Percentiles rank a stretch among this genome's conserved stretches.
Evolutionary conservation across 1,284 basidiomycete genomes (phyloP).

Genomic region (Trametes pubescens): DNA sequence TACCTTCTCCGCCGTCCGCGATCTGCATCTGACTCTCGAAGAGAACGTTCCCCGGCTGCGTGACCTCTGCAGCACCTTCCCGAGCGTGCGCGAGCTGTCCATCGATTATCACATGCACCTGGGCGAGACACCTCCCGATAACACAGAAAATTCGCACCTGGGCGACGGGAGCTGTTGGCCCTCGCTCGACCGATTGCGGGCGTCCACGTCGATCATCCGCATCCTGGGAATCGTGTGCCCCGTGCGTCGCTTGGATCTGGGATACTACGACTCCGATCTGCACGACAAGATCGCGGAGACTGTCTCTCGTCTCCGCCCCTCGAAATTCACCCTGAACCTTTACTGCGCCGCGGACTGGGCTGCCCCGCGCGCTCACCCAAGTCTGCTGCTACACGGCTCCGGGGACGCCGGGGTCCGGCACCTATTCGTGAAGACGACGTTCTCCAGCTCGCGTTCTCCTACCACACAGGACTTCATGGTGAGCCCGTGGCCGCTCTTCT

Average conservation of each 20-base stretch:
- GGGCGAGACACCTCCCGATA: neutral
- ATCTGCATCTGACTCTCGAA: slow-evolving; percentile 7
- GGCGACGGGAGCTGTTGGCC: neutral
- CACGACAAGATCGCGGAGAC: slow-evolving; percentile 5
- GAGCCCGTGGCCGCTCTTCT: neutral
- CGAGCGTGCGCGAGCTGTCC: slow-evolving; percentile 19
- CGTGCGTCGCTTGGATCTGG: slow-evolving; percentile 1
- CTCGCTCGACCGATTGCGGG: neutral
- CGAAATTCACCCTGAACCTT: slow-evolving; percentile 3
- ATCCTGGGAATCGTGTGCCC: neutral
- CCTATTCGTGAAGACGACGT: neutral
- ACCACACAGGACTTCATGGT: neutral
- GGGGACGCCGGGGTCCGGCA: neutral
- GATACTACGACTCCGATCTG: neutral
- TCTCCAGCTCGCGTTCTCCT: neutral
- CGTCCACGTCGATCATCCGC: neutral
- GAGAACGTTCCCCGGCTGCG: neutral
- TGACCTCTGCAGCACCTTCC: slow-evolving; percentile 14
- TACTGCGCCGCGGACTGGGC: slow-evolving; percentile 3
- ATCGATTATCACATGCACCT: neutral
- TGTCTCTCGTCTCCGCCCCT: slow-evolving; percentile 15
- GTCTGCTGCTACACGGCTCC: slow-evolving; percentile 6
- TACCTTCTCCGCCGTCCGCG: slow-evolving; percentile 8
- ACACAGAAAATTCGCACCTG: neutral
- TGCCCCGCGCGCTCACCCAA: neutral